A percentile compares a stretch with the other conserved stretches of the same genome.
Conservation (phyloP, 225 moss, liverwort and hornwort genomes). For the Polytrichum formosum region DNA sequence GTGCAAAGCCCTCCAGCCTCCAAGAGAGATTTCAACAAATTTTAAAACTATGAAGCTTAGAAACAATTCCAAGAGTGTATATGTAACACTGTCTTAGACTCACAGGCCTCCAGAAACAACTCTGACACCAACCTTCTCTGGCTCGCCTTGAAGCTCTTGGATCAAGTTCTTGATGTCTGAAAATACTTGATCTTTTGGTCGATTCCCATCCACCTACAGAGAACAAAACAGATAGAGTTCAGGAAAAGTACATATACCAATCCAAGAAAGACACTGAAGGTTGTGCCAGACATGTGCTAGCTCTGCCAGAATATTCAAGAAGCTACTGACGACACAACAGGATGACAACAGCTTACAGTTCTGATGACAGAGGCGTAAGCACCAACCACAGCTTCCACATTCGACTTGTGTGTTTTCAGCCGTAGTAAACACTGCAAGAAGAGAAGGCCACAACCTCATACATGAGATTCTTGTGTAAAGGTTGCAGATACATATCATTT, state of each 20-base stretch:
- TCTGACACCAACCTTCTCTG: conserved; percentile 68
- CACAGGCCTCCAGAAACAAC: conserved; percentile 47
- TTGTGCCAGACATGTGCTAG: no score
- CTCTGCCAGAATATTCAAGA: no score
- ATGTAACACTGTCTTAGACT: conserved; percentile 7
- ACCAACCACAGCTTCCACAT: conserved; percentile 72
- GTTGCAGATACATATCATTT: no score
- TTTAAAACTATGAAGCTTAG: conserved; percentile 9
- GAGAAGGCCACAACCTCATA: neutral
- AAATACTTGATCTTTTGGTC: conserved; percentile 85
- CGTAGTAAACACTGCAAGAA: conserved; percentile 59
- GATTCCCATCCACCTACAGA: conserved; percentile 86
- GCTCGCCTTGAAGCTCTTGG: conserved; percentile 47
- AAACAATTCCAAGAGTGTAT: neutral
- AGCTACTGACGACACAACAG: neutral
- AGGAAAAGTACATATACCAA: no score
- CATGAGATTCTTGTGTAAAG: no score
- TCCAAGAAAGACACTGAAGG: no score
- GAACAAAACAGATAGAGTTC: no score
- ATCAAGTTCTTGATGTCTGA: conserved; percentile 68
- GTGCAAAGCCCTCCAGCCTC: conserved; percentile 3
- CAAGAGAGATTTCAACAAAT: conserved; percentile 14
- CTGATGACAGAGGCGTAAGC: conserved; percentile 66
- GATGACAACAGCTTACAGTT: conserved; percentile 37
- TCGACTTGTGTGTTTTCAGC: conserved; percentile 63